Base-by-base conservation (phyloP, 148 eudicot species). In the Drosera capensis region DNA sequence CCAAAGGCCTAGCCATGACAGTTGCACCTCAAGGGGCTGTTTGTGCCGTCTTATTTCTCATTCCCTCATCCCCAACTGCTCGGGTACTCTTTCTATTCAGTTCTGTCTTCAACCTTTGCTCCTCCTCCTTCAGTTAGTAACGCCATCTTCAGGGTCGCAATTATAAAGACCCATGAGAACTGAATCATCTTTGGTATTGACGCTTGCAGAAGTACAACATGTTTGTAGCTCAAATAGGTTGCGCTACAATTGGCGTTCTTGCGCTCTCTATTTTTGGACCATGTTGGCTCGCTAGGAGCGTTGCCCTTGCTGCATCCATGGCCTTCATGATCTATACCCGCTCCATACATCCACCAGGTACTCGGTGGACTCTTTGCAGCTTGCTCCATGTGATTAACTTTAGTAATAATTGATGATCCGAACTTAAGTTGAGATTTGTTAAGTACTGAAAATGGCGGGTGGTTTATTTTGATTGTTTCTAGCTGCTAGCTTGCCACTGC, bases 121-220 rank as follows among this genome's bases (percentile, higher is more conserved):
- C 6, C 25, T 38, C 11, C 8, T 20, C 5, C 12, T 24, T n/a
- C n/a, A n/a, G n/a, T n/a, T n/a, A n/a, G n/a, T n/a, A n/a, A n/a
- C n/a, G n/a, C n/a, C n/a, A n/a, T n/a, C n/a, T 22, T n/a, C 25
- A 49, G 18, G 14, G 29, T 6, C 20, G 5, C 42, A 12, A 38
- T 54, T 20, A 38, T n/a, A n/a, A n/a, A n/a, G n/a, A n/a, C n/a
- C n/a, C n/a, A n/a, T n/a, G n/a, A n/a, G n/a, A n/a, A n/a, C n/a
- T n/a, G n/a, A n/a, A n/a, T n/a, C n/a, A n/a, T n/a, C n/a, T n/a
- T n/a, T n/a, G n/a, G n/a, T n/a, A n/a, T n/a, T n/a, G n/a, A n/a
- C n/a, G n/a, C n/a, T n/a, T 56, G 73, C 93, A 90, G 99, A 90
- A 90, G 61, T 90, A 90, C 78, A 90, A 84, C 53, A 71, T 90